Base-by-base conservation (phyloP, 1,284 basidiomycete genomes). In the Tilletia caries region DNA sequence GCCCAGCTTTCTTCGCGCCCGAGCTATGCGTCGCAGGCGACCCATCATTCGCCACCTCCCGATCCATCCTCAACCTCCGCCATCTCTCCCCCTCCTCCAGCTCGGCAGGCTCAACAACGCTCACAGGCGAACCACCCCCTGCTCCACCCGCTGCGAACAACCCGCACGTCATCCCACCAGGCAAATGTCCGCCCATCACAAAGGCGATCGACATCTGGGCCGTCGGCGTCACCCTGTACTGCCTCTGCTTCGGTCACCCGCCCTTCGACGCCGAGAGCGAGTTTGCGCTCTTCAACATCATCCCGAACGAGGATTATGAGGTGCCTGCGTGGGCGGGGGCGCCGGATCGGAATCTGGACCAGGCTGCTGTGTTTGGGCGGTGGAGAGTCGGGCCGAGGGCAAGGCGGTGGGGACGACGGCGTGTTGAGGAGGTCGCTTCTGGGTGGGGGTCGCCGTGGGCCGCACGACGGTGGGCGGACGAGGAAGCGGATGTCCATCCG, bases 131-230 rank as follows among this genome's bases (percentile, higher is more conserved):
- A 6, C 8, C 37, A 15, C 37, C 37, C 2, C 37, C 37, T 41
- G 46, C 46, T 23, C 20, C 25, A 20, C 46, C 46, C 18, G 46
- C 27, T n/a, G 15, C 27, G 32, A 33, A 12, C 58, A 62, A 62
- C 32, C 58, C 58, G 18, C 58, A 33, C 8, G 58, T 37, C 58
- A 34, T 62, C 15, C 32, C 58, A 32, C 58, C 58, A 10, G 58
- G 58, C 12, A 10, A n/a, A 12, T 29, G 58, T 20, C 58, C 58
- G 15, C 58, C 58, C 10, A 91, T 98, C 73, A 95, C 94, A 44
- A 94, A 95, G 82, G 91, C 93, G 3, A 96, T 98, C 82, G 96
- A 99, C 80, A 89, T 98, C n/a, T 99, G 95, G 95, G 95, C 96
- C 0, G 88, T 99, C 8, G 96, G 96, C n/a, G 91, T 98, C 43